Conservation (phyloP, 495 filamentous ascomycete species). For the Mytilinidion resinicola region DNA sequence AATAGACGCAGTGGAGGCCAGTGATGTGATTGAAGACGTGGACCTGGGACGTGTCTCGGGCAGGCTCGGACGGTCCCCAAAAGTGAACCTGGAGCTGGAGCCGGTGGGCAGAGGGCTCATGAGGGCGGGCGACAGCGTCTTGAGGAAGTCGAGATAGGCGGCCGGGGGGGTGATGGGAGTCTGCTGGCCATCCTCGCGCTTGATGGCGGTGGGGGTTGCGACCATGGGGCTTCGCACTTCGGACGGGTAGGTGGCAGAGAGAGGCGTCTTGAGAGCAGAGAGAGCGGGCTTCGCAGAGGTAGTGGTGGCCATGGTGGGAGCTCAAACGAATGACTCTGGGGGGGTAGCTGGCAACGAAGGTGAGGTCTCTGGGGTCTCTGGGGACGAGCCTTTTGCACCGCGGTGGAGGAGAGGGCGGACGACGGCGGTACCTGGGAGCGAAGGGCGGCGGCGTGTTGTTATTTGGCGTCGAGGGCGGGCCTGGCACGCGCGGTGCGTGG, state of each 20-base stretch:
- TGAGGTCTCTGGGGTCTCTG: neutral
- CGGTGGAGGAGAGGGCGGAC: slow-evolving; percentile 10
- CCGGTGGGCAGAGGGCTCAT: slow-evolving; percentile 37
- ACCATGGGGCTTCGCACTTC: slow-evolving; percentile 56
- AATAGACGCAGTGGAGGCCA: slow-evolving; percentile 21
- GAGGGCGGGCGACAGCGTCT: slow-evolving; percentile 64
- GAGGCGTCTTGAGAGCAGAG: slow-evolving; percentile 68
- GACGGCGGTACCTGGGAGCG: slow-evolving; percentile 10
- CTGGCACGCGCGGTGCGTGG: neutral
- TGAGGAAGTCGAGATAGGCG: slow-evolving; percentile 90
- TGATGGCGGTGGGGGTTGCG: slow-evolving; percentile 44
- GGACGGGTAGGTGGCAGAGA: slow-evolving; percentile 70
- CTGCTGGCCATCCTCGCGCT: slow-evolving; percentile 51
- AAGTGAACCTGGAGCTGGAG: slow-evolving; percentile 35
- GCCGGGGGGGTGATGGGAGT: slow-evolving; percentile 90
- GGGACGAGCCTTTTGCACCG: slow-evolving; percentile 5
- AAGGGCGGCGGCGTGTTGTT: slow-evolving; percentile 15
- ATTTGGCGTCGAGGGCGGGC: slow-evolving; percentile 7
- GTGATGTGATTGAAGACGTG: slow-evolving; percentile 22
- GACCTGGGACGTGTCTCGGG: slow-evolving; percentile 35
- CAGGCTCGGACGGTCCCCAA: slow-evolving; percentile 8
- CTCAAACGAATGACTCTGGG: slow-evolving; percentile 21
- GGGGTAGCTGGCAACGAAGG: slow-evolving; percentile 2
- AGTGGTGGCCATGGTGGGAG: slow-evolving; percentile 29
- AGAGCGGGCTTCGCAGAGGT: slow-evolving; percentile 55